Base-by-base conservation (phyloP, 768 basidiomycete species). In the Calvatia gigantea region DNA sequence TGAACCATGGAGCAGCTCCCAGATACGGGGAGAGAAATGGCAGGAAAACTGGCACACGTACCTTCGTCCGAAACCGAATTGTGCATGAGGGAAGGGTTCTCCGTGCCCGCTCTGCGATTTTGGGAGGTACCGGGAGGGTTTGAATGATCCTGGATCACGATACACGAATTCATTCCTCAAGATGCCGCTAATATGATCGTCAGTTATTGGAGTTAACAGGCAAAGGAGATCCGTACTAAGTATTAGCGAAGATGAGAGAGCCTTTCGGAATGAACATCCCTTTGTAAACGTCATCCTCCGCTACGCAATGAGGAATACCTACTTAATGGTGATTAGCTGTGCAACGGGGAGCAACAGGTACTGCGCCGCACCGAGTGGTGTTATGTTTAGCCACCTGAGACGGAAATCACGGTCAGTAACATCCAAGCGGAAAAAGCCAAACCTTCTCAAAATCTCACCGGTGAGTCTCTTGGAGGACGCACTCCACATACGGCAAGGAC, bases 241-340 rank as follows among this genome's bases (percentile, higher is more conserved):
- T 78, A 62, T 88, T 88, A 7, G 75, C 79, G 58, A 87, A 82
- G 21, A 86, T 64, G 57, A 84, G 63, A 2, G 85, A 75, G 4
- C 86, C 86, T 63, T 84, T 81, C 25, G 85, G 84, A 47, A 88
- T 80, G 53, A 75, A 71, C 72, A 76, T 75, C 6, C 77, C 81
- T 50, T 66, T 66, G 64, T 86, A 88, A 31, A 83, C 66, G 61
- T 89, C 85, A 58, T 87, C 82, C 63, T 85, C 77, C 72, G 76
- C 82, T 61, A 83, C 58, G 39, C 83, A 74, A 57, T 87, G 86
- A 0, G 86, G 86, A 43, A 87, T 73, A 50, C 75, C 86, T 86
- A 39, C 8, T 2, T 17, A 21, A 14, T 42, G 0, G 41, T 17
- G 29, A 41, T 41, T 2, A 41, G 21, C 19, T 1, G 2, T 14